Base-by-base conservation (phyloP, 2,329 filamentous ascomycete species). In the Helotiales sp. region DNA sequence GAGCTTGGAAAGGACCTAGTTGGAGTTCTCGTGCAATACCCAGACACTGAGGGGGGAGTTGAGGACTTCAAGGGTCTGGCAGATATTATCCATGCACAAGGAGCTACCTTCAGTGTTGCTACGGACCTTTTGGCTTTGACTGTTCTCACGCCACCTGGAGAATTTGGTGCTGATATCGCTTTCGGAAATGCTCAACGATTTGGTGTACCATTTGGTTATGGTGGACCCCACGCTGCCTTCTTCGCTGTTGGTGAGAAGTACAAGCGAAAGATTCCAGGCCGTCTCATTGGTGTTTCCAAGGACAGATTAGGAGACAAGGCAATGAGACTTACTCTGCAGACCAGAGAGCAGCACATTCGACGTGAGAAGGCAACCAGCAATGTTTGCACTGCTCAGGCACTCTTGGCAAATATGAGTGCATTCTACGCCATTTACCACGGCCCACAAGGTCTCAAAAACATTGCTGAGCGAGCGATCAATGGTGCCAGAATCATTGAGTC, bases 361-460 rank as follows among this genome's bases (percentile, higher is more conserved):
- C 88, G 95, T 76, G 95, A 98, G 79, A 97, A 97, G 85, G 95
- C 95, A 1, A 98, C 95, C 1, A 97, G 93, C 83, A 98, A 98
- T 77, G 94, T 97, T 67, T 98, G 95, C 82, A 98, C 95, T 1
- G 94, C 95, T 1, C 95, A 98, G 80, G 95, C 95, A 8, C 83
- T 98, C 28, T 84, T 97, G 61, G 95, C 95, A 43, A 98, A 98
- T 79, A 97, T 97, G 93, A 95, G 89, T 73, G 93, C 94, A 63
- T 91, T 97, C 82, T 98, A 97, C 77, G 94, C 93, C 61, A 85
- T 97, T 63, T 98, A 97, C 79, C 95, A 98, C 78, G 95, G 95
- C 3, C 95, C 95, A 0, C 80, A 88, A 63, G 93, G 94, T 20
- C 82, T 98, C 60, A 93, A 89, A 80, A 86, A 88, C 15, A 97